Conservation (phyloP, 495 filamentous ascomycete species). For the Podospora conica region DNA sequence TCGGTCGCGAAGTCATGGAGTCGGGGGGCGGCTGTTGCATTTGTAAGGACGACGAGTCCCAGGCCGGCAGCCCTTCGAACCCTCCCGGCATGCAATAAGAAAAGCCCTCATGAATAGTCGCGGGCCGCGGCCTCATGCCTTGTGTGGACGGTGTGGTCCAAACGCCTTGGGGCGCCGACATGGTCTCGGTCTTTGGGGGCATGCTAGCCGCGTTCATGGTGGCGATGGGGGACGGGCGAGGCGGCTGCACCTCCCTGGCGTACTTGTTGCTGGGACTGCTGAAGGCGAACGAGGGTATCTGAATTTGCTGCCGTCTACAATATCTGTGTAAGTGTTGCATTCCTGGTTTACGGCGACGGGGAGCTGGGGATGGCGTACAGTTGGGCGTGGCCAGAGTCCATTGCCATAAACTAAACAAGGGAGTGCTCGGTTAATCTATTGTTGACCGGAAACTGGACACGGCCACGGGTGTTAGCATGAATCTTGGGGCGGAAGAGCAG, state of each 20-base stretch:
- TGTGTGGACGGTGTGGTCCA: constrained; percentile 43
- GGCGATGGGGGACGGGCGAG: constrained; percentile 30
- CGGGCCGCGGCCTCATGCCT: constrained; percentile 42
- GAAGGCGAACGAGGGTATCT: constrained; percentile 38
- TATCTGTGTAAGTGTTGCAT: constrained; percentile 26
- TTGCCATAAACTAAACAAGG: constrained; percentile 24
- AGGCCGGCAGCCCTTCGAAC: constrained; percentile 44
- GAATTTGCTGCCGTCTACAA: constrained; percentile 39
- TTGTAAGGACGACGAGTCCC: constrained; percentile 49
- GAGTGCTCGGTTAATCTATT: constrained; percentile 34
- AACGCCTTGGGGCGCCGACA: constrained; percentile 33
- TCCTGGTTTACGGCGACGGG: constrained; percentile 18
- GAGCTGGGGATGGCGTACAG: constrained; percentile 30
- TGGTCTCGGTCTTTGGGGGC: constrained; percentile 32
- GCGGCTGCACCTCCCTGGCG: constrained; percentile 32
- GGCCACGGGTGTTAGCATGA: constrained; percentile 32
- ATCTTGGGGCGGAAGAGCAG: constrained; percentile 18
- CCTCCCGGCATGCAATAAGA: constrained; percentile 50
- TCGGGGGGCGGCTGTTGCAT: constrained; percentile 44
- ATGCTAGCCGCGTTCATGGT: constrained; percentile 40
- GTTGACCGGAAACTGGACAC: constrained; percentile 26
- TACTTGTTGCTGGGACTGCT: constrained; percentile 33
- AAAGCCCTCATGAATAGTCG: constrained; percentile 55
- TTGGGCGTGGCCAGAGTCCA: constrained; percentile 38
- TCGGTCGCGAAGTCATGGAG: constrained; percentile 42